Evolutionary conservation across 2,329 filamentous ascomycete genomes (phyloP).

Genomic region (Teratosphaeria pseudoeucalypti): DNA sequence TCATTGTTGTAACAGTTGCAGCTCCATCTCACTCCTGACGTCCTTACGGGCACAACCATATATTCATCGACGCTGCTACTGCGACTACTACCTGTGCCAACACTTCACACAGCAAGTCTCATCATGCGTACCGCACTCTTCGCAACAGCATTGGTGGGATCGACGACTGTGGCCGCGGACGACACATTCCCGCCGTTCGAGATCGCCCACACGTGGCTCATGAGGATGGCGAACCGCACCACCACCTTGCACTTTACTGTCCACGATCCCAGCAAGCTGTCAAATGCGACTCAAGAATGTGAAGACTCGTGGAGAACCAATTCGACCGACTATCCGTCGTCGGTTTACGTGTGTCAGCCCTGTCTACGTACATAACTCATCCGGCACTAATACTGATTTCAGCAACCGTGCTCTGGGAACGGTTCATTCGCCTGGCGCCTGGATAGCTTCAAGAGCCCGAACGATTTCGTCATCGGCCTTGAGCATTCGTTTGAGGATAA

Average conservation of each 20-base stretch:
- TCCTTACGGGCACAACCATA: background rate
- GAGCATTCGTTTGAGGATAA: constrained; percentile 20
- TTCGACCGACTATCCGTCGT: constrained; percentile 12
- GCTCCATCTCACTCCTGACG: background rate
- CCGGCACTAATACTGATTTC: background rate
- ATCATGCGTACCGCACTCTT: background rate
- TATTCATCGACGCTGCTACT: background rate
- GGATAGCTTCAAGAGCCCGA: constrained; percentile 7
- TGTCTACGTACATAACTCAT: background rate
- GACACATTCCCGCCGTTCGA: constrained; percentile 6
- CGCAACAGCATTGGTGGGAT: background rate
- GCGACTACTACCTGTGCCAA: background rate
- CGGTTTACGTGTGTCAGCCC: constrained; percentile 8
- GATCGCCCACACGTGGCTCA: constrained; percentile 7
- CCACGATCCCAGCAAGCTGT: constrained; percentile 20
- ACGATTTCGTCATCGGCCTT: constrained; percentile 16
- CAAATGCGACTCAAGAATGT: constrained; percentile 17
- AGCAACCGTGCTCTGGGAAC: constrained; percentile 10
- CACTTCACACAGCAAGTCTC: background rate
- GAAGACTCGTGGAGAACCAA: constrained; percentile 12
- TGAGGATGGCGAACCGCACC: constrained; percentile 8
- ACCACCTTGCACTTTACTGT: constrained; percentile 18
- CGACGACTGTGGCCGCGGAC: background rate
- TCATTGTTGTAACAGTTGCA: background rate
- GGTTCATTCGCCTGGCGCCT: constrained; percentile 18